Evolutionary conservation across 805 yeast species (phyloP), one percentile per base, ranked within the genome.

Genomic region (Metschnikowia shivogae): DNA sequence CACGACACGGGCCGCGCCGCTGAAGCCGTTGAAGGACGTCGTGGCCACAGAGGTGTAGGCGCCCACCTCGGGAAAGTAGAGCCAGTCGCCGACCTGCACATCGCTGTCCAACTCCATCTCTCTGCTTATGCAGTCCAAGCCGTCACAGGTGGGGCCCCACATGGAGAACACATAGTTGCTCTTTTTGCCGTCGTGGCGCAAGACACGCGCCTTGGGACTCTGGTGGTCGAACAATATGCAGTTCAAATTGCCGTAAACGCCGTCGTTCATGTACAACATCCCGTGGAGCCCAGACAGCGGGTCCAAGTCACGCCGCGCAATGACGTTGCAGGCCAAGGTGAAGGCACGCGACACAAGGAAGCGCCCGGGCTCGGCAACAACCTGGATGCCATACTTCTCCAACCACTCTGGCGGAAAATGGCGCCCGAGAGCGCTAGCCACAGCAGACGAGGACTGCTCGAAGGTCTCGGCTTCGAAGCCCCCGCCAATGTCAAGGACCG

Each of bases 61-160:
- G 13, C 99, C 99, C 46, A 86, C 64, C 54, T 82, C 73, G 28
- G 82, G 73, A 68, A 92, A 90, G 65, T 82, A 88, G 46, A 92
- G 62, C 98, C 98, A 92, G 63, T 92, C 98, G 7, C 97, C 98
- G 35, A 86, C 84, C 17, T 73, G 70, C 36, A 89, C 81, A 33
- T 81, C 80, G 44, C 76, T 72, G 14, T 82, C 72, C 57, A 92
- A 71, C 30, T 54, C 56, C 48, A 80, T 70, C 31, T 69, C 72
- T 38, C 71, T 63, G 14, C 85, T 63, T 46, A 92, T 80, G 63
- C 95, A 85, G 64, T 92, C 99, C 51, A 92, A 73, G 3, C 97
- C 97, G 67, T 92, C 99, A 69, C 99, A 92, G 14, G 98, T 92
- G 36, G 98, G 99, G 5, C 99, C 99, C 99, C 99, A 92, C 48